A percentile compares a stretch with the other conserved stretches of the same genome.
Conservation (phyloP, 192 early-diverging fungal genomes). For the Linnemannia elongata region DNA sequence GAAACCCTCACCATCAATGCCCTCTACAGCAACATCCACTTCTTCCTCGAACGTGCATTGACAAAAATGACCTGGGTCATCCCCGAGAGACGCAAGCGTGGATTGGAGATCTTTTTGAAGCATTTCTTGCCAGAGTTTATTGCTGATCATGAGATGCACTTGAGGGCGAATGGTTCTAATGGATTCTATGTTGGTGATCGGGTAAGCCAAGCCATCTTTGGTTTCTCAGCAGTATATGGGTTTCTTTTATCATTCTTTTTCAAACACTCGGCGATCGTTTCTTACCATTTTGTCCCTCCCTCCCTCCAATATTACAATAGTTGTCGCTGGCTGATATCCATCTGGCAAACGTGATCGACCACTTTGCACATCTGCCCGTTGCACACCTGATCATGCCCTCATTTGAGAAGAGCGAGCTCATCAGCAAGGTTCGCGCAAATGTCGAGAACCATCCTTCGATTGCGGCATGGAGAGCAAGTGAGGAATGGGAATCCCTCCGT, state of each 20-base stretch:
- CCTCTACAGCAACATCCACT: constrained; percentile 39
- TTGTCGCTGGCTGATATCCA: constrained; percentile 36
- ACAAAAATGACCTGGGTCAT: constrained; percentile 36
- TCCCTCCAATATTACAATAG: not conserved
- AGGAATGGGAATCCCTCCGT: constrained; percentile 18
- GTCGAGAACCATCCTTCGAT: constrained; percentile 27
- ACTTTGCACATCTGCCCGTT: constrained; percentile 33
- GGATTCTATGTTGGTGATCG: constrained; percentile 35
- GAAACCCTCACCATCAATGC: constrained; percentile 34
- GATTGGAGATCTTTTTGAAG: constrained; percentile 19
- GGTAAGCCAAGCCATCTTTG: not conserved
- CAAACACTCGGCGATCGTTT: not conserved
- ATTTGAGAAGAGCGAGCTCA: constrained; percentile 19
- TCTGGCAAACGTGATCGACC: constrained; percentile 29
- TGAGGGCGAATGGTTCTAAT: constrained; percentile 39
- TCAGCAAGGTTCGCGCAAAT: constrained; percentile 32
- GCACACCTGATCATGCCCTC: constrained; percentile 2
- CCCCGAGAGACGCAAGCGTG: constrained; percentile 32
- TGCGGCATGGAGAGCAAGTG: constrained; percentile 27
- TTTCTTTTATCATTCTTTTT: not conserved
- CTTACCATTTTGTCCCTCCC: not conserved
- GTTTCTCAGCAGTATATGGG: too few relatives aligned
- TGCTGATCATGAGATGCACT: constrained; percentile 41
- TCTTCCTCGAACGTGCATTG: constrained; percentile 39
- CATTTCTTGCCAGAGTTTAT: constrained; percentile 31